A percentile compares a stretch with the other conserved stretches of the same genome.
These are phyloP conservation scores for Venturia oleaginea DNA, from an alignment of 2,329 filamentous ascomycete species.

Conservation along the genomic window DNA sequence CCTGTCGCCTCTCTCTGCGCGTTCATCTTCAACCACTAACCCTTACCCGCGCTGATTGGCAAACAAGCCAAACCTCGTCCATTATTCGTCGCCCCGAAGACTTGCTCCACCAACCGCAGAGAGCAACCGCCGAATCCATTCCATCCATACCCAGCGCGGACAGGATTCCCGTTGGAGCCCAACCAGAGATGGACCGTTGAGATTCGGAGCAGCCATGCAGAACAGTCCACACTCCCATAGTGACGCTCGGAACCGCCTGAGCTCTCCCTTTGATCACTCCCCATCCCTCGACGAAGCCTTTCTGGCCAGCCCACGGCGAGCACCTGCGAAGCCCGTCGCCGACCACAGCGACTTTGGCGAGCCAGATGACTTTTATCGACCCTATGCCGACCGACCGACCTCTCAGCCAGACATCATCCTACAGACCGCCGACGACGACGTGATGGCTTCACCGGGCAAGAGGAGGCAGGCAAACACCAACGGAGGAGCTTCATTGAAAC, in stretches of 20 bases:
- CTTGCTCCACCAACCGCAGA: constrained; percentile 5
- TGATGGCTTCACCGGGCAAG: constrained; percentile 9
- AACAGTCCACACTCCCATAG: constrained; percentile 6
- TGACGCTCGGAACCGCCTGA: background rate
- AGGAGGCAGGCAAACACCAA: constrained; percentile 5
- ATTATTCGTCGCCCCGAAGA: background rate
- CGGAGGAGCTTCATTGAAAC: constrained; percentile 1
- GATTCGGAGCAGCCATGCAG: constrained; percentile 1
- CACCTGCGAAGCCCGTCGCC: constrained; percentile 5
- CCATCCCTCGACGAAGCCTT: background rate
- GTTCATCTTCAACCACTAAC: background rate
- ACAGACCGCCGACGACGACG: constrained; percentile 9
- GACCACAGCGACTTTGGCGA: constrained; percentile 10
- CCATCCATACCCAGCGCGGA: background rate
- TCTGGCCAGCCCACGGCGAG: background rate
- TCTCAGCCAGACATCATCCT: constrained; percentile 14
- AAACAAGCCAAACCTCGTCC: background rate
- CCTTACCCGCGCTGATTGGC: constrained; percentile 2
- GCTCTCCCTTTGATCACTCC: background rate
- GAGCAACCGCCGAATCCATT: background rate
- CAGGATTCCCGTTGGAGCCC: background rate
- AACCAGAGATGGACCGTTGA: constrained; percentile 1
- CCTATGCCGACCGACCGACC: constrained; percentile 21
- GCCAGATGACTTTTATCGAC: constrained; percentile 17
- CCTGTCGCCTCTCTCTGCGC: background rate